These are phyloP conservation scores for Lepiota brunneoincarnata DNA, from an alignment of 768 basidiomycete species.

Conservation along the genomic window DNA sequence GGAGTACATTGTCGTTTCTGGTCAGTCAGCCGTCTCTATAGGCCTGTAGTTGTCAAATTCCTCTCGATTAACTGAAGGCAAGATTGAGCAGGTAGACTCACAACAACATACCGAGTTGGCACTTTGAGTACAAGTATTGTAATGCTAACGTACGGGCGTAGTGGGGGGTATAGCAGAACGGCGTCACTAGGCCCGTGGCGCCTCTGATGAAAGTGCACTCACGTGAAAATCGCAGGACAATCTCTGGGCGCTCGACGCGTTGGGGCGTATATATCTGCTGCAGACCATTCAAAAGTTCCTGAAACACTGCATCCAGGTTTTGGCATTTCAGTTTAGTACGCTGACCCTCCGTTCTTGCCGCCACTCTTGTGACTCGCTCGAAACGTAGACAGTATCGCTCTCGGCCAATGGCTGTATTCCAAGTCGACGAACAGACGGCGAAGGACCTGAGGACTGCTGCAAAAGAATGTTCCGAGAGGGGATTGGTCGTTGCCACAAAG, in stretches of 20 bases:
- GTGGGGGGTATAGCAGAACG: not conserved
- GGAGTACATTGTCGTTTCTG: not conserved
- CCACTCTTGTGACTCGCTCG: no score
- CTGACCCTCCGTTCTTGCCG: no score
- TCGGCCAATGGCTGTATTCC: constrained; percentile 13
- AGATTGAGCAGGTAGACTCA: not conserved
- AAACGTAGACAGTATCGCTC: not conserved
- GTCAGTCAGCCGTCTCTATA: not conserved
- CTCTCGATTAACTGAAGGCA: not conserved
- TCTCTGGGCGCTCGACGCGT: no score
- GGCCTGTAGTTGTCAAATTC: not conserved
- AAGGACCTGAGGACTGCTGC: constrained; percentile 58
- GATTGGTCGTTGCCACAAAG: constrained; percentile 68
- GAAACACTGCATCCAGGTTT: no score
- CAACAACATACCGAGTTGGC: not conserved
- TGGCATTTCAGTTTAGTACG: no score
- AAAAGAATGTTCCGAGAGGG: constrained; percentile 72
- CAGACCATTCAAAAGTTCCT: no score
- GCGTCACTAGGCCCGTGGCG: no score
- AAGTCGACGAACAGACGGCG: constrained; percentile 50
- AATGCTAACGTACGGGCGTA: not conserved
- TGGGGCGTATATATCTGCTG: no score
- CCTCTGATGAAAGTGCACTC: no score
- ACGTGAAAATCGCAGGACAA: no score
- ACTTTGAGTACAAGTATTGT: not conserved